These are phyloP conservation scores for Diaporthe vaccinii DNA, from an alignment of 2,329 filamentous ascomycete genomes.

Conservation along the genomic window DNA sequence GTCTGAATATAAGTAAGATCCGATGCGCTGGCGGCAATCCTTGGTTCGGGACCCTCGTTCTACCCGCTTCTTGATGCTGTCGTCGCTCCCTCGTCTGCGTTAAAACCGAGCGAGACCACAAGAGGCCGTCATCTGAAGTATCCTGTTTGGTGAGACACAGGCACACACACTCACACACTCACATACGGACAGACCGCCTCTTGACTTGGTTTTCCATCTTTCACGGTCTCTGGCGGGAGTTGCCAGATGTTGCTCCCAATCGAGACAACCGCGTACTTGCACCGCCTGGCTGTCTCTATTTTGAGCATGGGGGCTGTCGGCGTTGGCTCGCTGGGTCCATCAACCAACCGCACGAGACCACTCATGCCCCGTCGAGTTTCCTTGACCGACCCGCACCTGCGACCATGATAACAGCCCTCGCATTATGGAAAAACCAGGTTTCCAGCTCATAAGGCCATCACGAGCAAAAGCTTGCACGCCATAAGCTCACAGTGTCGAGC, in stretches of 20 bases:
- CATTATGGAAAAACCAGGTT: not conserved
- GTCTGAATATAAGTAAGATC: conserved; percentile 5
- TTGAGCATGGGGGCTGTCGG: conserved; percentile 24
- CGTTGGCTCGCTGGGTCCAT: not conserved
- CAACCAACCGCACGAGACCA: not conserved
- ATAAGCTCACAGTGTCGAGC: not conserved
- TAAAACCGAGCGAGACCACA: not conserved
- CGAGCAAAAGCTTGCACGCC: not conserved
- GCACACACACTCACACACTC: not conserved
- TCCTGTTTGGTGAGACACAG: not conserved
- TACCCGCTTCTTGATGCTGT: conserved; percentile 11
- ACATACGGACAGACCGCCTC: not conserved
- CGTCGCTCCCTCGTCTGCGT: conserved; percentile 1
- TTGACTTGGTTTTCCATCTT: not conserved
- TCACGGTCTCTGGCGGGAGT: not conserved
- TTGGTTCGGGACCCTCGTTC: not conserved
- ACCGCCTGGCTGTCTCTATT: conserved; percentile 24
- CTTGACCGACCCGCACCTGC: conserved; percentile 26
- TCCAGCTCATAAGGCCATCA: not conserved
- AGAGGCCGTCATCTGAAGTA: not conserved
- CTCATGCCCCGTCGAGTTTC: no score
- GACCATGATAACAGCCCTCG: not conserved
- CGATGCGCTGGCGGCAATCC: conserved; percentile 24
- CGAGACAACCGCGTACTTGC: conserved; percentile 18
- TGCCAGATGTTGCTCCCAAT: not conserved